phyloP scores from a whole-genome alignment of 306 rosid genomes.

The Canavalia gladiata region DNA sequence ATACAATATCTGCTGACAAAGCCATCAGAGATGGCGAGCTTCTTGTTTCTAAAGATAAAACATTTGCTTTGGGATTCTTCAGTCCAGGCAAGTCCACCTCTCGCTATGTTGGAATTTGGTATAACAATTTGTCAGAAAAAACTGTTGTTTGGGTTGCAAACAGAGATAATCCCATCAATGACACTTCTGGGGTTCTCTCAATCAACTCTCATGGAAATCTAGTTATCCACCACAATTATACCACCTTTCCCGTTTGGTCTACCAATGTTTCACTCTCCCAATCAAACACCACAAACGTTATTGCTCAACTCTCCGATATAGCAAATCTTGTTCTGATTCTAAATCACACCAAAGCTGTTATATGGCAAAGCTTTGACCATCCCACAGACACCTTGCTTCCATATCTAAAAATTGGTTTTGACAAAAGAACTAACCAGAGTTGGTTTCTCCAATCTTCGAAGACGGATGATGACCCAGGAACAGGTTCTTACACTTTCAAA shows the following conservation, averaged over 20 bases:
- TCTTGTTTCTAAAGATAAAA: constrained; percentile 35
- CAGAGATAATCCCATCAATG: constrained; percentile 55
- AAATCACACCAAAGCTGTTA: neutral
- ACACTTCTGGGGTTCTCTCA: constrained; percentile 51
- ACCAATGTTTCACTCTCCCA: constrained; percentile 39
- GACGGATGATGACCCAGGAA: constrained; percentile 60
- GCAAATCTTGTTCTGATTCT: constrained; percentile 48
- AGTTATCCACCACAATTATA: constrained; percentile 25
- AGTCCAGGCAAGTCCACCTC: constrained; percentile 56
- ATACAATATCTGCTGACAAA: constrained; percentile 15
- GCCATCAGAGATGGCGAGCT: constrained; percentile 42
- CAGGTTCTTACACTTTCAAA: constrained; percentile 39
- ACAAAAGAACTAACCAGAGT: constrained; percentile 31
- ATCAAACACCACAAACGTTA: neutral
- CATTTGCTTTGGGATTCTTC: constrained; percentile 69
- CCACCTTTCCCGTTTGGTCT: constrained; percentile 43
- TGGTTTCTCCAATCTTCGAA: constrained; percentile 54
- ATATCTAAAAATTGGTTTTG: constrained; percentile 38
- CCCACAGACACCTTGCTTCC: constrained; percentile 48
- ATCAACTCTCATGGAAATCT: constrained; percentile 48
- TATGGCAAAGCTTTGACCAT: constrained; percentile 56
- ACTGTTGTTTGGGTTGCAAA: constrained; percentile 67
- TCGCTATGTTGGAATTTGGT: constrained; percentile 69
- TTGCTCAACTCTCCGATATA: constrained; percentile 46
- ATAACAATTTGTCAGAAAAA: constrained; percentile 31